phyloP scores from a whole-genome alignment of 2,329 filamentous ascomycete genomes.

The Pseudovirgaria hyperparasitica region DNA sequence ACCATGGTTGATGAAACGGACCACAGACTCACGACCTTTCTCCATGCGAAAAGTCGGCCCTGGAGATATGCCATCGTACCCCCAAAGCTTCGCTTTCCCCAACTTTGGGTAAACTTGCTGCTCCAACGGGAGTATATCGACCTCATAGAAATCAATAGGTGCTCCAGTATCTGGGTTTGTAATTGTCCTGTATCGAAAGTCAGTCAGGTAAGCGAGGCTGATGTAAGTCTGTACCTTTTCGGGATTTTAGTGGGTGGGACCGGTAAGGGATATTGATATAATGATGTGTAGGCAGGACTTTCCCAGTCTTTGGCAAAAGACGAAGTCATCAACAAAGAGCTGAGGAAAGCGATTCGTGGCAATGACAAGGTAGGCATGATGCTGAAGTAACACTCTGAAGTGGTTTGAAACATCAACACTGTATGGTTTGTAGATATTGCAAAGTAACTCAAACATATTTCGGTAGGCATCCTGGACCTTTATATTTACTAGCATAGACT shows the following conservation, averaged over 20 bases:
- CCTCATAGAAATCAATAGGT: conserved; percentile 34
- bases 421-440: too few relatives aligned
- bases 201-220: conserved; percentile 1
- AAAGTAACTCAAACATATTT: too few relatives aligned
- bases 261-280: conserved; percentile 30
- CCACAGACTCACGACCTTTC: conserved; percentile 38
- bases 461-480: too few relatives aligned
- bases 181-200: conserved; percentile 14
- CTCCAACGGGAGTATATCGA: conserved; percentile 28
- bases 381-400: too few relatives aligned
- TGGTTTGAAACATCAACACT: too few relatives aligned
- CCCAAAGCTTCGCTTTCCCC: conserved; percentile 26
- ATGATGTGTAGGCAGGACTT: conserved; percentile 25
- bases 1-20: conserved; percentile 41
- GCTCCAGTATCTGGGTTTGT: conserved; percentile 21
- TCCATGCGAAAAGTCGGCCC: conserved; percentile 41
- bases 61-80: conserved; percentile 43
- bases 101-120: conserved; percentile 32
- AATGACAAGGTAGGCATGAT: too few relatives aligned
- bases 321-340: too few relatives aligned
- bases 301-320: too few relatives aligned
- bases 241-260: conserved; percentile 32
- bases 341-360: too few relatives aligned
- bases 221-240: conserved; percentile 25
- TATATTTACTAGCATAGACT: too few relatives aligned